Evolutionary conservation across 2,329 filamentous ascomycete genomes (phyloP), one percentile per base, ranked within the genome.

Genomic region (Chrysoporthe cubensis): DNA sequence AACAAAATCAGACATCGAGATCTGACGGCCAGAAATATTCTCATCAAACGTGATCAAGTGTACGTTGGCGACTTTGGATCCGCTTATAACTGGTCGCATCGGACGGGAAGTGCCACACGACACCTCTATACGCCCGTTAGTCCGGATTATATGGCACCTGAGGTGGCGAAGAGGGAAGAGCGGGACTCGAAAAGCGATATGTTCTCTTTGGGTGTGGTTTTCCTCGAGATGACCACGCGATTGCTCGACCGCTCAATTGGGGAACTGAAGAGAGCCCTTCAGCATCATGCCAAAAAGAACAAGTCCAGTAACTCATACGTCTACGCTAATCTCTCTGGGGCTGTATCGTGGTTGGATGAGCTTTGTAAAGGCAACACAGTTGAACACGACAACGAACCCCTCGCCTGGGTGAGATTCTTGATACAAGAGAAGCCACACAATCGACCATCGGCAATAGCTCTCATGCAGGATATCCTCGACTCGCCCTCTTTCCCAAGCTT

Each of bases 11-110:
- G 70, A 48, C 70, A 71, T 26, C 65, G 69, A 9, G 70, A 71
- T 34, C 48, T 71, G 9, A 71, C 64, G 18, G 40, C 64, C 13
- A 69, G 70, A 16, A 71, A 71, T 48, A 68, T 71, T 21, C 64
- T 71, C 42, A 66, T 71, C 52, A 64, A 58, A 13, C 43, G 11
- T 3, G 56, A 64, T 4, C 58, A 71, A 34, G 59, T 71, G 14
- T 70, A 69, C 42, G 64, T 71, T 59, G 69, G 66, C 40, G 70
- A 71, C 46, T 71, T 71, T 43, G 70, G 70, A 4, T 71, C 70
- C 34, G 58, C 69, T n/a, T 69, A 71, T 61, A 69, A 64, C 52
- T 71, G 69, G 70, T 50, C 62, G 6, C 32, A 61, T 2, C 44
- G 63, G 8, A 21, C 65, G 8, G 54, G 44, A 14, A 69, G 70